A percentile compares a stretch with the other conserved stretches of the same genome.
Conservation (phyloP, 208 protist genomes). For the Crithidia thermophila region DNA sequence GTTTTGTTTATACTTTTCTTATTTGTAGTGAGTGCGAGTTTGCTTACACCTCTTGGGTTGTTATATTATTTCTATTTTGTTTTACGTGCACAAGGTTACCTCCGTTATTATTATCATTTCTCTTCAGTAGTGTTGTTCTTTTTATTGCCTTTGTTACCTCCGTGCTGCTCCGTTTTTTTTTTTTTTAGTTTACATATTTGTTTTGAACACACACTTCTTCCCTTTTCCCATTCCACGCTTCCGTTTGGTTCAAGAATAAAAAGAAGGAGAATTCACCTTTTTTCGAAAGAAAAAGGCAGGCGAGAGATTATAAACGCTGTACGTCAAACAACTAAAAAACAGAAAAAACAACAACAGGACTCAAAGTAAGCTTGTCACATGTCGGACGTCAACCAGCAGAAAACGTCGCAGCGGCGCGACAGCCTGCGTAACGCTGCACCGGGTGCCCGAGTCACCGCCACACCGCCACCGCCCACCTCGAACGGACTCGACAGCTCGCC, state of each 20-base stretch:
- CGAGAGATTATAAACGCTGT: too few species aligned
- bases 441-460: neutral
- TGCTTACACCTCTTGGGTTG: too few species aligned
- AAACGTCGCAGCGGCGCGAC: neutral
- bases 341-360: too few species aligned
- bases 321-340: too few species aligned
- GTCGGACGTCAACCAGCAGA: too few species aligned
- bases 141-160: neutral
- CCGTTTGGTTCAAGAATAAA: too few species aligned
- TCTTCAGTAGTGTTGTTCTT: neutral
- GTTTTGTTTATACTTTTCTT: too few species aligned
- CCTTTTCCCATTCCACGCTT: neutral
- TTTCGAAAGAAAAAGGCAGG: too few species aligned
- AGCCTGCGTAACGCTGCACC: neutral
- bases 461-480: too few species aligned
- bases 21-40: too few species aligned
- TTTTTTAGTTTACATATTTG: neutral
- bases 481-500: neutral
- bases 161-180: neutral
- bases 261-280: too few species aligned
- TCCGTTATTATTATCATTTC: neutral
- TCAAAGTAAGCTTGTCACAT: too few species aligned
- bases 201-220: neutral
- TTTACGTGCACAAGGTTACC: neutral
- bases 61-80: conserved; percentile 21